Conservation (phyloP, 345 rosid species). For the Euphorbia lathyris region DNA sequence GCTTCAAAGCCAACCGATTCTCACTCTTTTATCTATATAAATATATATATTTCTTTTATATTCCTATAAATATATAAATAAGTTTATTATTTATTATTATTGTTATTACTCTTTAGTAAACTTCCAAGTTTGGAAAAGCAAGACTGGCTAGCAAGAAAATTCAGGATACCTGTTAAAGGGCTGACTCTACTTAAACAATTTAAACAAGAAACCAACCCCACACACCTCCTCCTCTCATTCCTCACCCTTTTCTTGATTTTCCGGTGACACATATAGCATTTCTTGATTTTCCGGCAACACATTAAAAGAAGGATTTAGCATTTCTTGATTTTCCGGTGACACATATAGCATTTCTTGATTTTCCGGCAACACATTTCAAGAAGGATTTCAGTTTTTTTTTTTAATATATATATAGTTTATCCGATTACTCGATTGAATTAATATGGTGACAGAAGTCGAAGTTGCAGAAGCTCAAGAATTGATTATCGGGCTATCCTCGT, state of each 20-base stretch:
- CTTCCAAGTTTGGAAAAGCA: conserved; percentile 43
- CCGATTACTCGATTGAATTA: too few relatives aligned
- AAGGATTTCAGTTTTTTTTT: too few relatives aligned
- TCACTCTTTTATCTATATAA: conserved; percentile 41
- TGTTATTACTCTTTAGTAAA: conserved; percentile 8
- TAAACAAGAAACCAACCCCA: neutral
- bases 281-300: neutral
- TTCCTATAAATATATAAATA: neutral
- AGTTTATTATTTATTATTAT: neutral
- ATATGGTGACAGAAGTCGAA: neutral
- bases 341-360: neutral
- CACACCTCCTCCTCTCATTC: neutral
- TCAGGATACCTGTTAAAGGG: conserved; percentile 18
- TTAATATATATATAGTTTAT: too few relatives aligned
- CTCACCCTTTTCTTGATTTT: conserved; percentile 12
- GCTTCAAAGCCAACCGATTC: conserved; percentile 71
- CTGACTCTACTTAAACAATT: conserved; percentile 9
- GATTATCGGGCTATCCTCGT: conserved; percentile 7
- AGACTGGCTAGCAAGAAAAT: conserved; percentile 30
- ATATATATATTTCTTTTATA: neutral
- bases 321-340: conserved; percentile 14
- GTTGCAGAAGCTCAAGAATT: conserved; percentile 3
- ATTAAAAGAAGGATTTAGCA: too few relatives aligned
- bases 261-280: neutral
- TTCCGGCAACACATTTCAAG: neutral